Evolutionary conservation across 768 basidiomycete genomes (phyloP).

Genomic region (Leccinellum albellum): DNA sequence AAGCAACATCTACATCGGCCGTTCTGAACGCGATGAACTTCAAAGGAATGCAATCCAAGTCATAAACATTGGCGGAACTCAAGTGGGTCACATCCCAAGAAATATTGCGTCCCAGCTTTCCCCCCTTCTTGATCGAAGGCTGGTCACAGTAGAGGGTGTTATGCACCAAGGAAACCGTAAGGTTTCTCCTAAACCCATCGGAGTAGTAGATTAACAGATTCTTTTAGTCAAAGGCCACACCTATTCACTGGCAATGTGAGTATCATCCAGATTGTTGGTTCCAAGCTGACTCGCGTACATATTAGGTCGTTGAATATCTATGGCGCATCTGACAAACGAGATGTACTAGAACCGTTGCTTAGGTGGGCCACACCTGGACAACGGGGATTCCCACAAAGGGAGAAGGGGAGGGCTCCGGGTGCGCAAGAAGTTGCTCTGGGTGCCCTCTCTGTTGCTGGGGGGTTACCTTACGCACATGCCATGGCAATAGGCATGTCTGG

Average conservation of each 20-base stretch:
- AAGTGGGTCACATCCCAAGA: conserved; percentile 81
- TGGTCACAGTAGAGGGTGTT: conserved; percentile 70
- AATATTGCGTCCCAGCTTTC: conserved; percentile 57
- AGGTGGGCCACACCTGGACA: conserved; percentile 73
- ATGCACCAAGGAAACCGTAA: conserved; percentile 65
- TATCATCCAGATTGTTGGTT: background rate
- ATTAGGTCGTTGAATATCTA: conserved; percentile 67
- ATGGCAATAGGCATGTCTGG: conserved; percentile 20
- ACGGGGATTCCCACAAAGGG: conserved; percentile 45
- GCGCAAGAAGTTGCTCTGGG: conserved; percentile 14
- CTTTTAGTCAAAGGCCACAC: conserved; percentile 39
- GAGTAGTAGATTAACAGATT: background rate
- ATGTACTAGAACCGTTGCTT: conserved; percentile 59
- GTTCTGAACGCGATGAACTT: background rate
- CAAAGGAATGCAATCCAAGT: conserved; percentile 77
- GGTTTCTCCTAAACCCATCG: conserved; percentile 1
- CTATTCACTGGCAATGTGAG: conserved; percentile 65
- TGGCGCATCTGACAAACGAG: conserved; percentile 58
- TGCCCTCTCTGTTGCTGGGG: conserved; percentile 13
- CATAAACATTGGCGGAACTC: conserved; percentile 63
- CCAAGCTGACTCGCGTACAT: background rate
- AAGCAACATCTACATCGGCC: background rate
- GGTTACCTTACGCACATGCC: conserved; percentile 11
- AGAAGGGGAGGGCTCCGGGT: conserved; percentile 10
- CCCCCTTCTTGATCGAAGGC: conserved; percentile 61